phyloP scores from a whole-genome alignment of 140 eudicot genomes.

The Anethum foeniculum region DNA sequence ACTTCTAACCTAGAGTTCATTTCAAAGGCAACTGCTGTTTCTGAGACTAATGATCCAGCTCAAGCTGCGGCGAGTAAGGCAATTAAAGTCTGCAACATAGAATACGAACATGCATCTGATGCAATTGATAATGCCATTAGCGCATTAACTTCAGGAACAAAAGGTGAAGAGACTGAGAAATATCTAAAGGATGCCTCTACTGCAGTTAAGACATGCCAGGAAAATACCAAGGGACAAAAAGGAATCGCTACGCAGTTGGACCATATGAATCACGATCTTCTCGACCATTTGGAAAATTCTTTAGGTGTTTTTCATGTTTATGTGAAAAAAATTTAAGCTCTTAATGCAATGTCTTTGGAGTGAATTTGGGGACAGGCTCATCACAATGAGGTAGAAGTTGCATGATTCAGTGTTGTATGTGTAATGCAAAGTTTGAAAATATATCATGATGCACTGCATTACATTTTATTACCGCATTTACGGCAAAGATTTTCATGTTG shows the following conservation, averaged over 20 bases:
- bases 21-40: neutral
- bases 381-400: neutral
- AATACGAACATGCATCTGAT: neutral
- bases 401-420: neutral
- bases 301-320: conserved; percentile 5
- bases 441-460: neutral
- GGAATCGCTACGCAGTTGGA: neutral
- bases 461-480: neutral
- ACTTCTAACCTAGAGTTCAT: neutral
- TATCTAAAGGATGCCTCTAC: neutral
- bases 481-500: neutral
- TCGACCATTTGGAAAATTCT: conserved; percentile 1
- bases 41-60: neutral
- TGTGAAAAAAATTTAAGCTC: neutral
- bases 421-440: neutral
- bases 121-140: conserved; percentile 1
- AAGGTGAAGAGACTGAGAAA: neutral
- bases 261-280: neutral
- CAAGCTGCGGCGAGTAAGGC: neutral
- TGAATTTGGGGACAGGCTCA: neutral
- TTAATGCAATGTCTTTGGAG: neutral
- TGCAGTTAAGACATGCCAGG: conserved; percentile 1
- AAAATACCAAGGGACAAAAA: neutral
- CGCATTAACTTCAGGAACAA: neutral
- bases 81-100: neutral